Evolutionary conservation across 768 basidiomycete genomes (phyloP), one percentile per base, ranked within the genome.

Genomic region (Thelephora aurantiotincta): DNA sequence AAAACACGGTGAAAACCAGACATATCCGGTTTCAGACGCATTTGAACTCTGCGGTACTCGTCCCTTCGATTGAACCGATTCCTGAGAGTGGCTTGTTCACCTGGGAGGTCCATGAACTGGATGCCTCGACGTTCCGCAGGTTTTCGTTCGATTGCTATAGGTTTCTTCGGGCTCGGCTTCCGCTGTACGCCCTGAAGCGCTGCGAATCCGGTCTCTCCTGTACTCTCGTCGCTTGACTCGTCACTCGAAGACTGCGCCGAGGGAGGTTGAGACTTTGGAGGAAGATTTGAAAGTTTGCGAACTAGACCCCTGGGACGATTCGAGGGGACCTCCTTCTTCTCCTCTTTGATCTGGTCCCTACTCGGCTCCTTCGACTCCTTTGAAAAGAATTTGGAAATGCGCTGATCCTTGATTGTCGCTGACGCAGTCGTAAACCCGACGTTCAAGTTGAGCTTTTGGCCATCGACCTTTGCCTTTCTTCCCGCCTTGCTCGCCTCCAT

Each of bases 1-100:
- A 98, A 69, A 9, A 70, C 65, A 42, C 77, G 78, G 60, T 94
- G 84, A 18, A 99, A 77, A 5, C 69, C 71, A 26, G 80, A 78
- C 16, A 93, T 70, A 56, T 98, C 82, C 2, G 92, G 94, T 57
- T 79, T 82, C 56, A 93, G 68, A 6, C 92, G 78, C 51, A 80
- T 64, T 6, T 76, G 75, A 41, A 68, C 74, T 48, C 73, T 71
- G 16, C 76, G 77, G 22, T 76, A 75, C 48, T 79, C 76, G 14
- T 83, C 78, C 45, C 74, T 71, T 49, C 74, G 71, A 26, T 68
- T 63, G 35, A 79, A 53, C 33, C 78, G 68, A 43, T 75, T 71
- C 52, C 72, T 65, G 14, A 70, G 64, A 7, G 71, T 64, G 33
- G 70, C 74, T 46, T 62, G 64, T 30, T 54, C 56, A 12, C 65